Evolutionary conservation across 2,329 filamentous ascomycete genomes (phyloP), one percentile per base, ranked within the genome.

Genomic region (Xylariaceae sp.): DNA sequence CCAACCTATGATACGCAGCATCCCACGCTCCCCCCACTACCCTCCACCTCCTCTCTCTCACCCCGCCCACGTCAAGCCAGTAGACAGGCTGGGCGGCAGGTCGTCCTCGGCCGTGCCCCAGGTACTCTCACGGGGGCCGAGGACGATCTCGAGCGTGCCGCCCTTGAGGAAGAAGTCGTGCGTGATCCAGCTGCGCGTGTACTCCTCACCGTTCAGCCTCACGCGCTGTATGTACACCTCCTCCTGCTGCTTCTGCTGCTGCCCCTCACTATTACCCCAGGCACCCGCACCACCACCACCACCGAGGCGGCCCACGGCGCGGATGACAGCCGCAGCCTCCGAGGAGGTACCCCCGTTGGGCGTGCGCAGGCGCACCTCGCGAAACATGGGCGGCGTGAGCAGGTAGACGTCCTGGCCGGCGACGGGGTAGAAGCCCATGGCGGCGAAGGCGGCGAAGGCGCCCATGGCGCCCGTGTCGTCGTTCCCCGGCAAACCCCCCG

Each of bases 161-260:
- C 78, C 78, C 0, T 72, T 60, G 0, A 65, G 25, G 45, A 80
- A 83, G 44, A 83, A 79, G 16, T 68, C 67, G 56, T 83, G 78
- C 26, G 62, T 65, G 33, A 83, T 67, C 77, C 77, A 83, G 47
- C 72, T 82, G 49, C 60, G 65, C 2, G 65, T 70, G 49, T 78
- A 81, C 3, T 56, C 46, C 48, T 63, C 53, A 0, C 77, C 77
- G 48, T 83, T 60, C 27, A 80, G 56, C 29, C 49, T 75, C 9
- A 67, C 77, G 33, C 62, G 69, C 55, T 80, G 75, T 16, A 83
- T 72, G 43, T 76, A 82, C 5, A 78, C 71, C 24, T 63, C 65
- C 31, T 33, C 27, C 30, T 52, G 53, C 7, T 25, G 25, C n/a
- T 47, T 47, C 32, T 55, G 51, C n/a, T n/a, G n/a, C n/a, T n/a